Evolutionary conservation across 305 asterid species (phyloP).

Genomic region (Rubia balearica): DNA sequence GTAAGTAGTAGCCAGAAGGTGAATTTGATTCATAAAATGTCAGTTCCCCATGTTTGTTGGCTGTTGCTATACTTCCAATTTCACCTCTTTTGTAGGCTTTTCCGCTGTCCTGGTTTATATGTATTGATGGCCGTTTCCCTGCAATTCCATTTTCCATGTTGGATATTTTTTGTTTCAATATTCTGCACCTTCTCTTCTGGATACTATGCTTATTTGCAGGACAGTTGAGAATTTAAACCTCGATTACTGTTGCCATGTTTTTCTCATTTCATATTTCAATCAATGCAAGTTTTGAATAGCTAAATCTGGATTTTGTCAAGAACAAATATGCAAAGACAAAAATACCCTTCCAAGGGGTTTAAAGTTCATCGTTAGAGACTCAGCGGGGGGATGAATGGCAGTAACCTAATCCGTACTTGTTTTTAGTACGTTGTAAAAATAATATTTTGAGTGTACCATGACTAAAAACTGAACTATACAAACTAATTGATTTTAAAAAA

Average conservation of each 20-base stretch:
- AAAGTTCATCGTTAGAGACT: no score
- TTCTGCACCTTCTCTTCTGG: neutral
- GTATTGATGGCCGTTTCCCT: slow-evolving; percentile 9
- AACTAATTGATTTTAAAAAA: no score
- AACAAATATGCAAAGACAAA: no score
- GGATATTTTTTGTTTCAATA: slow-evolving; percentile 7
- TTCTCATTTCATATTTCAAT: no score
- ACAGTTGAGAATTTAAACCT: neutral
- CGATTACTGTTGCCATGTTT: neutral
- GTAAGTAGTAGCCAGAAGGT: neutral
- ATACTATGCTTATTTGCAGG: neutral
- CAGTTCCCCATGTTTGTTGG: slow-evolving; percentile 10
- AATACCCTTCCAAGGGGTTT: no score
- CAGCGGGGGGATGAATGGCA: no score
- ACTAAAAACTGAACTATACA: no score
- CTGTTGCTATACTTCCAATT: slow-evolving; percentile 17
- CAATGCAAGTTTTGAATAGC: no score
- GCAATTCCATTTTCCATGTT: neutral
- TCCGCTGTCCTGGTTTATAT: slow-evolving; percentile 7
- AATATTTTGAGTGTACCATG: no score
- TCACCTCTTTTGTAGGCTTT: slow-evolving; percentile 2
- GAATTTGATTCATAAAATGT: slow-evolving; percentile 1
- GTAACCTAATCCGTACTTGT: no score
- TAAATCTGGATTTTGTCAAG: neutral
- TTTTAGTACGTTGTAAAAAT: no score